These are phyloP conservation scores for Mycena sanguinolenta DNA, from an alignment of 768 basidiomycete genomes.

Conservation along the genomic window DNA sequence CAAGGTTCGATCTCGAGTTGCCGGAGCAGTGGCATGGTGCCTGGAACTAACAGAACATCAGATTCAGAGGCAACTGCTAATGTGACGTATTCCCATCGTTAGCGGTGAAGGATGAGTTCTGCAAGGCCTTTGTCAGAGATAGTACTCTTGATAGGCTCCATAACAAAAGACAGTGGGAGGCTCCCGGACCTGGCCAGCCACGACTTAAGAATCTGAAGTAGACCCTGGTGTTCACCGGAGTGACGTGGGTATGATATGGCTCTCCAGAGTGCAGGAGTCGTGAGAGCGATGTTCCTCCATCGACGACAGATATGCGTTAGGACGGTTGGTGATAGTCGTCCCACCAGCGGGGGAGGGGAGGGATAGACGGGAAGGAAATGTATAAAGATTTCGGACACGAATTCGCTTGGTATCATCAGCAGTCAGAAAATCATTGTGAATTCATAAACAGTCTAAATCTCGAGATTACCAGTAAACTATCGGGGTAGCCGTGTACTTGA, in stretches of 20 bases:
- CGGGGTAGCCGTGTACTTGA: no score
- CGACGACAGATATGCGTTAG: conserved; percentile 3
- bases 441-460: no score
- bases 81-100: conserved; percentile 16
- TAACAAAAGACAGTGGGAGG: neutral
- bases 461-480: no score
- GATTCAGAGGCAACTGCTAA: neutral
- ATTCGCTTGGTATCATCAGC: conserved; percentile 13
- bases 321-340: neutral
- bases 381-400: conserved; percentile 17
- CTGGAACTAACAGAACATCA: neutral
- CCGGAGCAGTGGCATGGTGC: conserved; percentile 3
- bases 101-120: neutral
- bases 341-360: neutral
- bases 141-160: neutral
- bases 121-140: neutral
- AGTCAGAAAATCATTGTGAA: no score
- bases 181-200: conserved; percentile 12
- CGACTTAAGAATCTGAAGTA: neutral
- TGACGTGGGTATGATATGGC: neutral
- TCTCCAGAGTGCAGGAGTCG: conserved; percentile 14
- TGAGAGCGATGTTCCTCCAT: conserved; percentile 3
- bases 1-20: neutral
- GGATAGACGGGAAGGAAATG: conserved; percentile 14
- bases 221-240: neutral